A percentile compares a stretch with the other conserved stretches of the same genome.
Evolutionary conservation across 2,329 filamentous ascomycete species (phyloP).

Genomic region (Thelonectria olida): DNA sequence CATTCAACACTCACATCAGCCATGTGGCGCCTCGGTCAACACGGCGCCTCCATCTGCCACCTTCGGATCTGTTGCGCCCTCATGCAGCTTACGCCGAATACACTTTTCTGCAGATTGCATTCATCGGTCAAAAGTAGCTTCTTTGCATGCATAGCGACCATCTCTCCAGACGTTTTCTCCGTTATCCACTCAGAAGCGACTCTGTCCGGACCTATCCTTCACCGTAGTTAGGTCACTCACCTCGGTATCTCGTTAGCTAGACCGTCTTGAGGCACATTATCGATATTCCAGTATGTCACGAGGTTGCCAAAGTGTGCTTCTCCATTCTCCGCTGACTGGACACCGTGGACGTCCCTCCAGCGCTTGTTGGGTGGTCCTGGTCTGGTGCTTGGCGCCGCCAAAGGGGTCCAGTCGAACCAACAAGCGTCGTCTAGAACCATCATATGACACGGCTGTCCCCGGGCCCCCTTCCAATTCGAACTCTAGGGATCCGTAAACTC

Average conservation of each 20-base stretch:
- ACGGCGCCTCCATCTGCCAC: not conserved
- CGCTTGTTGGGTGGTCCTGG: not conserved
- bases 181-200: not conserved
- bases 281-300: slow-evolving; percentile 21
- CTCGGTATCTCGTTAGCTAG: not conserved
- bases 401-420: slow-evolving; percentile 19
- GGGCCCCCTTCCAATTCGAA: not conserved
- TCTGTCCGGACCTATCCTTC: slow-evolving; percentile 1
- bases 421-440: slow-evolving; percentile 14
- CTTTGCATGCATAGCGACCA: not conserved
- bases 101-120: not conserved
- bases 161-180: too few species aligned
- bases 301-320: slow-evolving; percentile 1
- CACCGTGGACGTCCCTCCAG: slow-evolving; percentile 1
- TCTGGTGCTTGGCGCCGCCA: slow-evolving; percentile 22
- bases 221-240: not conserved
- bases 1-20: slow-evolving; percentile 4
- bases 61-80: not conserved
- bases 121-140: not conserved
- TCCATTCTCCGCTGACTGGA: not conserved
- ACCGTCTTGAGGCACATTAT: slow-evolving; percentile 6
- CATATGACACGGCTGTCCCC: slow-evolving; percentile 17
- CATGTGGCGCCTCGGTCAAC: slow-evolving; percentile 11
- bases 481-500: not conserved
- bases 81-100: not conserved